Conservation (phyloP, 2,329 filamentous ascomycete genomes). For the Tolypocladium ophioglossoides region DNA sequence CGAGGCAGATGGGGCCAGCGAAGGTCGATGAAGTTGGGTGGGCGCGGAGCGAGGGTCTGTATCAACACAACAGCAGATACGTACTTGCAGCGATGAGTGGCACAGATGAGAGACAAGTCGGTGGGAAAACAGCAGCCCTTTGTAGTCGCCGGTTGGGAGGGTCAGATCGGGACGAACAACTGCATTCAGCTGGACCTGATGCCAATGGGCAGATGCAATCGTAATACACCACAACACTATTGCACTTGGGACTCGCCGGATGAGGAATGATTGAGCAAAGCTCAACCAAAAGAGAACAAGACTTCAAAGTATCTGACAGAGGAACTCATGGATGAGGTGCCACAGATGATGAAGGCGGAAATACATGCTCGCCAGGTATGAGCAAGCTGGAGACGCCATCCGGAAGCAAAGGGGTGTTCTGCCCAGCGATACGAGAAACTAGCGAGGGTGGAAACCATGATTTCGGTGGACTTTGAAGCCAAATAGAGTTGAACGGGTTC, state of each 20-base stretch:
- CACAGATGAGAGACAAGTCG: neutral
- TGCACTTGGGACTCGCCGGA: neutral
- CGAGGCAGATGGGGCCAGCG: conserved; percentile 1
- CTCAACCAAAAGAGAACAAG: neutral
- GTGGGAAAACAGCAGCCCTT: conserved; percentile 6
- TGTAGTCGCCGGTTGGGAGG: conserved; percentile 5
- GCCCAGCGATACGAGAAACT: neutral
- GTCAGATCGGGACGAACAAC: neutral
- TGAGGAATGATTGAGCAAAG: neutral
- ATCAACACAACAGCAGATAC: neutral
- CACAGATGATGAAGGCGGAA: neutral
- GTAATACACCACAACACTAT: neutral
- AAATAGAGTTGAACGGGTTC: conserved; percentile 1
- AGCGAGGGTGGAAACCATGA: neutral
- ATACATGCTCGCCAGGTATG: neutral
- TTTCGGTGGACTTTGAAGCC: neutral
- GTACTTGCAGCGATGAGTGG: neutral
- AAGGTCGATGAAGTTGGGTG: conserved; percentile 8
- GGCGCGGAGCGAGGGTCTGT: neutral
- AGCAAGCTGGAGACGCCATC: neutral
- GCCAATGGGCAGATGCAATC: neutral
- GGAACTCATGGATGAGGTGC: neutral
- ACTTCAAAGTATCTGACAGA: neutral
- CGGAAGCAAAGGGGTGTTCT: neutral
- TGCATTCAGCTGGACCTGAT: conserved; percentile 4